phyloP scores from a whole-genome alignment of 768 basidiomycete genomes.

The Rhodocollybia butyracea region DNA sequence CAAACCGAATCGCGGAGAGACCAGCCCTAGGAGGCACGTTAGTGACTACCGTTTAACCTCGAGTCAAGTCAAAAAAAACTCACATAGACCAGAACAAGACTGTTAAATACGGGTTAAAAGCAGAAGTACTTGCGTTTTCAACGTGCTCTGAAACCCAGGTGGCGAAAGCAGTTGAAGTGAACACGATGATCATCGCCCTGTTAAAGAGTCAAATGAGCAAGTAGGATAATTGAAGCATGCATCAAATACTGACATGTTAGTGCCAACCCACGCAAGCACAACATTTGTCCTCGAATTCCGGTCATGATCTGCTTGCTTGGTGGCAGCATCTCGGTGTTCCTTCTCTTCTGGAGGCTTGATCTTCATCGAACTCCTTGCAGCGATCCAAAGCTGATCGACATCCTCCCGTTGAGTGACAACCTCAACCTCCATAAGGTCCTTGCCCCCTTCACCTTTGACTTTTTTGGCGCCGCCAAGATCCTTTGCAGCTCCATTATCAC shows the following conservation, averaged over 20 bases:
- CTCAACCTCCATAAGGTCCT: conserved; percentile 85
- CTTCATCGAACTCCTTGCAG: conserved; percentile 67
- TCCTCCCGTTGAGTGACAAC: conserved; percentile 81
- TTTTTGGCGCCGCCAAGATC: conserved; percentile 92
- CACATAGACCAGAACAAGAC: conserved; percentile 70
- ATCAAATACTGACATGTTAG: conserved; percentile 65
- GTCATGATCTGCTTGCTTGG: conserved; percentile 86
- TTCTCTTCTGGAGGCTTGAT: conserved; percentile 65
- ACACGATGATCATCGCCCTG: conserved; percentile 68
- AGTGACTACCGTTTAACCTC: conserved; percentile 1
- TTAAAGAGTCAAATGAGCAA: background rate
- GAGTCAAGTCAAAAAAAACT: conserved; percentile 16
- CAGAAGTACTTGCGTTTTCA: conserved; percentile 40
- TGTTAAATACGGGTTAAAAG: conserved; percentile 87
- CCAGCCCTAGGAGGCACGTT: conserved; percentile 53
- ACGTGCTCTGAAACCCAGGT: conserved; percentile 68
- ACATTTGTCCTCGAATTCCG: conserved; percentile 83
- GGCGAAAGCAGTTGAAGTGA: conserved; percentile 75
- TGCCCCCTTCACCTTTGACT: conserved; percentile 78
- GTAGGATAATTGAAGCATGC: background rate
- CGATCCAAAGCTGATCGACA: conserved; percentile 83
- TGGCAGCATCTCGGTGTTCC: conserved; percentile 81
- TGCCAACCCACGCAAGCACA: conserved; percentile 78
- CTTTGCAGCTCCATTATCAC: conserved; percentile 84
- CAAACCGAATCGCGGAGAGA: conserved; percentile 77